These are phyloP conservation scores for Castanospermum australe DNA, from an alignment of 306 rosid species.

Conservation along the genomic window DNA sequence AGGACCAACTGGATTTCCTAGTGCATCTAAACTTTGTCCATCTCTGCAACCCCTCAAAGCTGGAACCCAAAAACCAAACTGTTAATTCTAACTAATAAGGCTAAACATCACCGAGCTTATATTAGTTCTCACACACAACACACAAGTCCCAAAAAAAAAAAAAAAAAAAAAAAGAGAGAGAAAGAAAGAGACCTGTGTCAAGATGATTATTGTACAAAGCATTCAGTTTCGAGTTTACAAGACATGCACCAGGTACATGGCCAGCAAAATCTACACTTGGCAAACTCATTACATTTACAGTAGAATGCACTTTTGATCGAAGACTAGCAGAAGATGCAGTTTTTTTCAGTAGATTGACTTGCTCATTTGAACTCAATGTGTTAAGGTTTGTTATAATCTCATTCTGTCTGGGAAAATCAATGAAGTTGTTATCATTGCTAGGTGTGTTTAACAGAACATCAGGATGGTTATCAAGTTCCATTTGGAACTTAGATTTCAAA, in stretches of 20 bases:
- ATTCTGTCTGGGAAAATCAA: slow-evolving; percentile 52
- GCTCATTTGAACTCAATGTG: slow-evolving; percentile 45
- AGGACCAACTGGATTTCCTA: slow-evolving; percentile 47
- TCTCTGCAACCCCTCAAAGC: slow-evolving; percentile 46
- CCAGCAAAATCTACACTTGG: slow-evolving; percentile 46
- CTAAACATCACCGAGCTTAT: not conserved
- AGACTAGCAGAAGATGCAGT: slow-evolving; percentile 75
- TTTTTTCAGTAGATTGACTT: slow-evolving; percentile 57
- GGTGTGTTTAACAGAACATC: slow-evolving; percentile 51
- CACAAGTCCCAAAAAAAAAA: not conserved
- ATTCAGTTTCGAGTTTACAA: slow-evolving; percentile 49
- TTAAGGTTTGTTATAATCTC: slow-evolving; percentile 51
- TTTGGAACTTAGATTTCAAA: slow-evolving; percentile 61
- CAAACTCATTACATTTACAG: slow-evolving; percentile 49
- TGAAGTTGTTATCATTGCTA: slow-evolving; percentile 35
- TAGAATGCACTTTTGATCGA: slow-evolving; percentile 55
- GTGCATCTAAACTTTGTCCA: slow-evolving; percentile 44
- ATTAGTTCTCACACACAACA: slow-evolving; percentile 9
- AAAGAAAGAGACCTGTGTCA: slow-evolving; percentile 52
- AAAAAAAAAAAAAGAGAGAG: not conserved
- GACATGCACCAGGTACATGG: slow-evolving; percentile 49
- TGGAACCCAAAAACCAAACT: slow-evolving; percentile 27
- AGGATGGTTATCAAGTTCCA: slow-evolving; percentile 49
- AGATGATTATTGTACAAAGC: slow-evolving; percentile 42
- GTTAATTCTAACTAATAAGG: slow-evolving; percentile 13